phyloP scores from a whole-genome alignment of 148 eudicot genomes.

The Camellia sinensis region DNA sequence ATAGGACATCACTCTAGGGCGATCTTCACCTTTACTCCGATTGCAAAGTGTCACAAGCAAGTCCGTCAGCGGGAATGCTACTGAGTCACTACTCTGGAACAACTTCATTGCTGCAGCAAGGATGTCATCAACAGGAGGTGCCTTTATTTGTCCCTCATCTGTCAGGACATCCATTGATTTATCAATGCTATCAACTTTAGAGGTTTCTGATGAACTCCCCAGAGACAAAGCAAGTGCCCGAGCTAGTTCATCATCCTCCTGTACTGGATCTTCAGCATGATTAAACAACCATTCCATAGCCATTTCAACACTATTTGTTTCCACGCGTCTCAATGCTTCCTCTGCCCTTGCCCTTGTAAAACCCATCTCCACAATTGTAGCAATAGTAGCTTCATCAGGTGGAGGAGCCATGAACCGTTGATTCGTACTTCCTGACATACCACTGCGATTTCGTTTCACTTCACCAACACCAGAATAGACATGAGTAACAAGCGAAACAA shows the following conservation, averaged over 20 bases:
- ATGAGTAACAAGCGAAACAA: conserved; percentile 70
- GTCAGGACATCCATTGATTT: conserved; percentile 53
- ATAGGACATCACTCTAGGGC: conserved; percentile 65
- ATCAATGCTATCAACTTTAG: conserved; percentile 65
- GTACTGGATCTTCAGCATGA: conserved; percentile 91
- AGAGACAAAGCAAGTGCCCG: conserved; percentile 88
- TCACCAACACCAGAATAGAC: conserved; percentile 90
- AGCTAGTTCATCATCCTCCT: conserved; percentile 93
- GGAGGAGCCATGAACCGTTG: conserved; percentile 74
- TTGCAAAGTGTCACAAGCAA: conserved; percentile 84
- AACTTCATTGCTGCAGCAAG: conserved; percentile 77
- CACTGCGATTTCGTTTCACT: conserved; percentile 57
- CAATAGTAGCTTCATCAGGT: conserved; percentile 85
- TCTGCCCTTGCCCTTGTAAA: conserved; percentile 93
- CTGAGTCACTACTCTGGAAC: conserved; percentile 69
- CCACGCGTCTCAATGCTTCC: conserved; percentile 89
- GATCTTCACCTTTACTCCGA: conserved; percentile 87
- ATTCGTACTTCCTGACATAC: conserved; percentile 52
- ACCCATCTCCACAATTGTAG: conserved; percentile 97
- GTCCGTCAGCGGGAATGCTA: conserved; percentile 81
- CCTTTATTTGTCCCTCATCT: conserved; percentile 61
- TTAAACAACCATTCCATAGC: conserved; percentile 98
- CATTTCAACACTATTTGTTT: conserved; percentile 93
- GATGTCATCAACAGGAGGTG: conserved; percentile 86
- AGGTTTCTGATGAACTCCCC: conserved; percentile 76